Evolutionary conservation across 768 basidiomycete genomes (phyloP), one percentile per base, ranked within the genome.

Genomic region (Rhizopogon vesiculosus): DNA sequence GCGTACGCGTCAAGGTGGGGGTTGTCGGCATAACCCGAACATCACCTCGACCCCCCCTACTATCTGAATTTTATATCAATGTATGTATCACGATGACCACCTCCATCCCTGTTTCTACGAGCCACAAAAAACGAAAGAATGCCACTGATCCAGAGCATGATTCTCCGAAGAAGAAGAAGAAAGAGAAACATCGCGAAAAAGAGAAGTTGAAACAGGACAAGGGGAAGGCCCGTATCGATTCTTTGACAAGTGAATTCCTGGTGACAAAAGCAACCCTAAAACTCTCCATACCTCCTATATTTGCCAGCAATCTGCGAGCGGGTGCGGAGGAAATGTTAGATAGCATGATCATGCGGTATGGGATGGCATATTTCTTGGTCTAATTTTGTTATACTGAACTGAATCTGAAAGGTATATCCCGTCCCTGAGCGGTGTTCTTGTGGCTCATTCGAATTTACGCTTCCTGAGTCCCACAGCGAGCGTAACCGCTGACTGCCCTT

Each of bases 261-360:
- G 66, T 83, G 51, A 71, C 91, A 65, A 76, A 76, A 49, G 79
- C 90, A n/a, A 79, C 82, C 31, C 75, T 94, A 53, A 73, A 79
- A 25, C 74, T 96, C 42, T 85, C 90, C 9, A 78, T 97, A 15
- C 82, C 94, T 29, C 94, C 94, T 1, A 78, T 88, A 42, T 96
- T 93, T 68, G 81, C 90, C 15, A 78, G 74, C 42, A 82, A 89
- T 70, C 81, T 87, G n/a, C 75, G 79, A 9, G 74, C 70, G 41
- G 95, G 95, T 7, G 90, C 84, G 16, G 84, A 88, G 65, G 93
- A 98, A 72, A 85, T 94, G 82, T 74, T 98, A 16, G 93, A 98
- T 70, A 91, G 90, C 7, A 89, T 97, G 89, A 74, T 96, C 13
- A 96, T 98, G 95, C 85, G 91, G 95, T 94, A 65, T 62, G 81